These are phyloP conservation scores for Penicillium macrosclerotiorum DNA, from an alignment of 495 filamentous ascomycete genomes.

Conservation along the genomic window DNA sequence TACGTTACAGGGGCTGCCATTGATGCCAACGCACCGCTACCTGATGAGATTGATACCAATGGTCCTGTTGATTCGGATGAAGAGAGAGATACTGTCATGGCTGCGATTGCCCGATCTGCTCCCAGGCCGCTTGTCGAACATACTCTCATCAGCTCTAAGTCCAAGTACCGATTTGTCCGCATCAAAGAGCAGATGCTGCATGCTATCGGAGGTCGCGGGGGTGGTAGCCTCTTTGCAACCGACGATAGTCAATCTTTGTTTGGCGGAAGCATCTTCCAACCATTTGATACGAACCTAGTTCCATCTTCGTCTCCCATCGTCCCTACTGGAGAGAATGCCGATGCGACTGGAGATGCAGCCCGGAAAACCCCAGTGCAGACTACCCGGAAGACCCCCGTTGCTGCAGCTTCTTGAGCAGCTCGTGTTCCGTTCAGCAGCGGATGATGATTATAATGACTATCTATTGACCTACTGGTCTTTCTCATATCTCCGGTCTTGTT, in stretches of 20 bases:
- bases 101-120: slow-evolving; percentile 68
- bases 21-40: slow-evolving; percentile 87
- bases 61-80: slow-evolving; percentile 89
- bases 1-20: slow-evolving; percentile 73
- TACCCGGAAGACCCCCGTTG: slow-evolving; percentile 24
- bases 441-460: slow-evolving; percentile 21
- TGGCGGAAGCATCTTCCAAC: slow-evolving; percentile 34
- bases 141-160: slow-evolving; percentile 62
- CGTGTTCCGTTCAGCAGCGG: not conserved
- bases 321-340: slow-evolving; percentile 18
- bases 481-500: slow-evolving; percentile 1
- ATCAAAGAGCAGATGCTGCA: slow-evolving; percentile 85
- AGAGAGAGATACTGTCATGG: slow-evolving; percentile 86
- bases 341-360: slow-evolving; percentile 16
- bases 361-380: slow-evolving; percentile 25
- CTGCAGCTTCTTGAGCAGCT: slow-evolving; percentile 9
- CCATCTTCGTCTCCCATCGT: slow-evolving; percentile 21
- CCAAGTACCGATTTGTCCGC: slow-evolving; percentile 77
- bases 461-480: not conserved
- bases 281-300: slow-evolving; percentile 26
- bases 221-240: slow-evolving; percentile 45
- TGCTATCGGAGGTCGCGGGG: slow-evolving; percentile 56
- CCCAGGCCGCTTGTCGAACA: slow-evolving; percentile 71
- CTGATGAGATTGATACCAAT: slow-evolving; percentile 73
- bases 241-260: slow-evolving; percentile 30